Conservation (phyloP, 106 monocot genomes). For the Apostasia ramifera region DNA sequence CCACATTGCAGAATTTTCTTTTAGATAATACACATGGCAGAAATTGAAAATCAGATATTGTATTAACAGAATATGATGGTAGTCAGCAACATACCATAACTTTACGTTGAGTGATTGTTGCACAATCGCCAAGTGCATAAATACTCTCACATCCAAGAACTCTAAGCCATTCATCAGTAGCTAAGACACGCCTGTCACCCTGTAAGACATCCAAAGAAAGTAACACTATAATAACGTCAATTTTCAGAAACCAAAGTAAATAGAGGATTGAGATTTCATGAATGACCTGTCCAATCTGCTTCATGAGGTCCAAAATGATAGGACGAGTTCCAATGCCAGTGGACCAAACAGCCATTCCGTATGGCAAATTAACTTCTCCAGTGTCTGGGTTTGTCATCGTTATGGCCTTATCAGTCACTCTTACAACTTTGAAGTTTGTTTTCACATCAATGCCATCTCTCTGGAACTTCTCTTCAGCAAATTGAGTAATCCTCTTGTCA, state of each 20-base stretch:
- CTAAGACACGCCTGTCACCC: constrained; percentile 57
- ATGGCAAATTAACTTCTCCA: constrained; percentile 38
- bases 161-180: constrained; percentile 64
- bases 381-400: constrained; percentile 36
- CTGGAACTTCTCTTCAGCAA: constrained; percentile 64
- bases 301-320: constrained; percentile 74
- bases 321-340: constrained; percentile 83
- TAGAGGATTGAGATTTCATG: background rate
- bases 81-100: constrained; percentile 50
- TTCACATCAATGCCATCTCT: constrained; percentile 72
- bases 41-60: too few species aligned
- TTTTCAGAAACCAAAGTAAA: background rate
- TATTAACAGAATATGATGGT: too few species aligned
- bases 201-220: constrained; percentile 33
- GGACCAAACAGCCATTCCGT: constrained; percentile 92
- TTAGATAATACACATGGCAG: too few species aligned
- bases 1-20: too few species aligned
- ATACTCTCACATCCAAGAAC: constrained; percentile 35
- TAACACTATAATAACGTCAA: background rate
- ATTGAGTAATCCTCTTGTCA: constrained; percentile 62
- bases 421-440: constrained; percentile 50
- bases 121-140: constrained; percentile 32
- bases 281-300: constrained; percentile 68
- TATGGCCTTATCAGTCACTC: constrained; percentile 58
- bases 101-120: constrained; percentile 68